A percentile compares a stretch with the other conserved stretches of the same genome.
Conservation (phyloP, 2,329 filamentous ascomycete species). For the Neonectria sp. region DNA sequence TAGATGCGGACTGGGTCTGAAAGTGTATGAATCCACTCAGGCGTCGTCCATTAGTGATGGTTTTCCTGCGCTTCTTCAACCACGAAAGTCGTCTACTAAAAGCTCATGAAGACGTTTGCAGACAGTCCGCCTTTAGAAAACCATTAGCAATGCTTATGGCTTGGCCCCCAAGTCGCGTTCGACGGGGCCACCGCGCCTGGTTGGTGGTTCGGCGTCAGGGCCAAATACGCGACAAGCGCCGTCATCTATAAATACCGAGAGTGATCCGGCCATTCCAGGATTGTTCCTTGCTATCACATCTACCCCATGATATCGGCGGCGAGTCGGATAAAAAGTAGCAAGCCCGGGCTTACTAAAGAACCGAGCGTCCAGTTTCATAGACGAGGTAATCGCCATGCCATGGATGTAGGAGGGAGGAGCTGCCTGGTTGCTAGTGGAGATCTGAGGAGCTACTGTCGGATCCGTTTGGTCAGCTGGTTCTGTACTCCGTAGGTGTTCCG, state of each 20-base stretch:
- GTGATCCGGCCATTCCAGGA: conserved; percentile 2
- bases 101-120: not conserved
- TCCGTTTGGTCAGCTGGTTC: conserved; percentile 12
- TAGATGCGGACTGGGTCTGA: not conserved
- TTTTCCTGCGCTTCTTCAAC: not conserved
- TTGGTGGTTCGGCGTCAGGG: conserved; percentile 19
- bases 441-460: not conserved
- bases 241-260: conserved; percentile 19
- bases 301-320: conserved; percentile 9
- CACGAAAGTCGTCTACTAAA: not conserved
- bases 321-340: conserved; percentile 3
- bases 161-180: not conserved
- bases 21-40: not conserved
- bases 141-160: not conserved
- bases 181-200: not conserved
- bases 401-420: conserved; percentile 1
- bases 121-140: not conserved
- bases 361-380: conserved; percentile 15
- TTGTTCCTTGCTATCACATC: conserved; percentile 5
- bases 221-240: conserved; percentile 22
- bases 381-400: conserved; percentile 12
- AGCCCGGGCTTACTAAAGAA: conserved; percentile 1
- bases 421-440: not conserved
- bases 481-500: not conserved
- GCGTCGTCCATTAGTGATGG: not conserved